These are phyloP conservation scores for Lichtheimia ornata DNA, from an alignment of 371 early-diverging fungal genomes.

Conservation along the genomic window DNA sequence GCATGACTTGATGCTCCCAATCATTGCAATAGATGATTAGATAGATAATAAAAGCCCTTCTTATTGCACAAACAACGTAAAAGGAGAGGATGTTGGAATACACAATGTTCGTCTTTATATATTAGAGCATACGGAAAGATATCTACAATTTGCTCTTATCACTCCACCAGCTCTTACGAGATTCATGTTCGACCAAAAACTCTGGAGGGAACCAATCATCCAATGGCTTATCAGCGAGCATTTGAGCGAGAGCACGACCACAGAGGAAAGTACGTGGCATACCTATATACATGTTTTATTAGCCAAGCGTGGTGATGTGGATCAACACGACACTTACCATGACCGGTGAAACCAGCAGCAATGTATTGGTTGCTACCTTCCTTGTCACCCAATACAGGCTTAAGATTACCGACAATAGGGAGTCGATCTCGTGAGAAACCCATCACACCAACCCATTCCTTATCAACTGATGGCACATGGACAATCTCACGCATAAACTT, in stretches of 20 bases:
- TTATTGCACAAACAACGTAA: no score
- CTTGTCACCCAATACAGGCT: slow-evolving; percentile 9
- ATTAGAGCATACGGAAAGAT: background rate
- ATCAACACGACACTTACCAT: slow-evolving; percentile 15
- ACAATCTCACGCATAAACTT: slow-evolving; percentile 23
- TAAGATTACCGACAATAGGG: slow-evolving; percentile 44
- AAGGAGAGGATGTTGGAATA: no score
- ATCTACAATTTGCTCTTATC: slow-evolving; percentile 11
- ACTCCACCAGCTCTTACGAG: slow-evolving; percentile 16
- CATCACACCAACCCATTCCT: slow-evolving; percentile 42
- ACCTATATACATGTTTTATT: slow-evolving; percentile 26
- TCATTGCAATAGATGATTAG: no score
- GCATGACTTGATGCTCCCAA: no score
- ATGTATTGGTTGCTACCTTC: slow-evolving; percentile 31
- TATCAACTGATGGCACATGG: slow-evolving; percentile 15
- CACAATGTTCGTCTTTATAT: no score
- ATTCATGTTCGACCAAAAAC: slow-evolving; percentile 24
- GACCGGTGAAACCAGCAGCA: slow-evolving; percentile 43
- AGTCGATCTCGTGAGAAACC: slow-evolving; percentile 45
- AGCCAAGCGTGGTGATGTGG: no score
- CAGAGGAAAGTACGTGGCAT: slow-evolving; percentile 55
- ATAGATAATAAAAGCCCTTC: no score
- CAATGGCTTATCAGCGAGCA: slow-evolving; percentile 26
- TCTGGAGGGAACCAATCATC: slow-evolving; percentile 25
- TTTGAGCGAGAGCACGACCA: slow-evolving; percentile 42